Conservation (phyloP, 306 rosid genomes). For the Acmispon strigosus region DNA sequence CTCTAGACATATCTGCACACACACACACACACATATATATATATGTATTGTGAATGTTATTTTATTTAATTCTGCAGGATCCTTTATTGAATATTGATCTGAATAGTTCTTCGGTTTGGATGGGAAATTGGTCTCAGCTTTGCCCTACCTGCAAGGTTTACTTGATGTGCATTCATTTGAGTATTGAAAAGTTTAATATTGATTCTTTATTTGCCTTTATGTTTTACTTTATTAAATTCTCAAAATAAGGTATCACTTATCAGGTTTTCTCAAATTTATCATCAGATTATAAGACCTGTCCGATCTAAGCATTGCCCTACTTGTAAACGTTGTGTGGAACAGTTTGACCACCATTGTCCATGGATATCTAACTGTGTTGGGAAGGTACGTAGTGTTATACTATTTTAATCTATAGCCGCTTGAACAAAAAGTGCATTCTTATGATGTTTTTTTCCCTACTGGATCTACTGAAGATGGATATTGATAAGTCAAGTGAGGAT, state of each 20-base stretch:
- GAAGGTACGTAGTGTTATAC: slow-evolving; percentile 49
- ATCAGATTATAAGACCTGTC: slow-evolving; percentile 84
- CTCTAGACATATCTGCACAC: neutral
- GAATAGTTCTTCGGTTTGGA: slow-evolving; percentile 70
- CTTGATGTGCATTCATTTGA: slow-evolving; percentile 20
- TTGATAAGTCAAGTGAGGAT: neutral
- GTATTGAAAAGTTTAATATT: neutral
- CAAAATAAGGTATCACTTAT: slow-evolving; percentile 26
- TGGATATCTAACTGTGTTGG: slow-evolving; percentile 99
- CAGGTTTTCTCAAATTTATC: slow-evolving; percentile 36
- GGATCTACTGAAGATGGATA: slow-evolving; percentile 9
- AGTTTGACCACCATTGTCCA: slow-evolving; percentile 98
- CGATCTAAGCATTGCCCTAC: slow-evolving; percentile 96
- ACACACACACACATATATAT: too few relatives aligned
- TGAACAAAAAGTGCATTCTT: slow-evolving; percentile 4
- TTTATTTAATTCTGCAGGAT: slow-evolving; percentile 51
- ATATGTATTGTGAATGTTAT: neutral
- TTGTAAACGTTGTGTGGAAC: slow-evolving; percentile 89
- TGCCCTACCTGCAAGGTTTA: slow-evolving; percentile 98
- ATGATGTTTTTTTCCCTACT: neutral
- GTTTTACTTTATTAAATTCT: slow-evolving; percentile 12
- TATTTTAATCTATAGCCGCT: neutral
- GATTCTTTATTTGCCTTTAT: neutral
- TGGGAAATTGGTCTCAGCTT: slow-evolving; percentile 97
- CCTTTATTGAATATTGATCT: slow-evolving; percentile 72